phyloP scores from a whole-genome alignment of 768 basidiomycete genomes.

The Boletus eberwhitei region DNA sequence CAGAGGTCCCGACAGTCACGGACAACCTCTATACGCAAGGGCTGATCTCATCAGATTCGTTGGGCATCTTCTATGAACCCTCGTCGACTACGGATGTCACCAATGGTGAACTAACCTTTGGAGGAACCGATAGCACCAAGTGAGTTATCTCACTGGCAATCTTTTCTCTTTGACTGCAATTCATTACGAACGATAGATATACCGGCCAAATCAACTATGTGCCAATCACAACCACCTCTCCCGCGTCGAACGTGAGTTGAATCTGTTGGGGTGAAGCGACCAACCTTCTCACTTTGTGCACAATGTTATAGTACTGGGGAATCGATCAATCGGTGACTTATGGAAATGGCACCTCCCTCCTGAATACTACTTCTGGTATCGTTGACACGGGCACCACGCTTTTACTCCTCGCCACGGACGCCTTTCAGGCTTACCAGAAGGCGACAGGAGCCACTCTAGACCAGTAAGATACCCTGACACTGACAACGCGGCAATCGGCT shows the following conservation, averaged over 20 bases:
- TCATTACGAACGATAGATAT: constrained; percentile 19
- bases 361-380: constrained; percentile 41
- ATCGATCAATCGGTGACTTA: constrained; percentile 41
- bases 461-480: constrained; percentile 30
- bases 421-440: constrained; percentile 52
- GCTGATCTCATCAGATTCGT: constrained; percentile 40
- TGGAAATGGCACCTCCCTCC: constrained; percentile 31
- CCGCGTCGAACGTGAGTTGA: constrained; percentile 35
- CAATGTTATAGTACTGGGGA: constrained; percentile 42
- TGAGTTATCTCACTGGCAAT: constrained; percentile 11
- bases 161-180: not conserved
- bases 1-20: constrained; percentile 51
- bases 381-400: constrained; percentile 56
- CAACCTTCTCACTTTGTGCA: not conserved
- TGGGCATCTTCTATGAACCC: constrained; percentile 54
- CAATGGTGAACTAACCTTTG: constrained; percentile 58
- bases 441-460: constrained; percentile 54
- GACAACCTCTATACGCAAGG: constrained; percentile 52
- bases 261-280: not conserved
- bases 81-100: constrained; percentile 34
- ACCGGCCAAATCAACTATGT: constrained; percentile 35
- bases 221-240: constrained; percentile 43
- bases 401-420: constrained; percentile 54
- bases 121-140: constrained; percentile 48
- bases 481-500: no score